Base-by-base conservation (phyloP, 169 alveolate species). In the Plasmodium ovale region DNA sequence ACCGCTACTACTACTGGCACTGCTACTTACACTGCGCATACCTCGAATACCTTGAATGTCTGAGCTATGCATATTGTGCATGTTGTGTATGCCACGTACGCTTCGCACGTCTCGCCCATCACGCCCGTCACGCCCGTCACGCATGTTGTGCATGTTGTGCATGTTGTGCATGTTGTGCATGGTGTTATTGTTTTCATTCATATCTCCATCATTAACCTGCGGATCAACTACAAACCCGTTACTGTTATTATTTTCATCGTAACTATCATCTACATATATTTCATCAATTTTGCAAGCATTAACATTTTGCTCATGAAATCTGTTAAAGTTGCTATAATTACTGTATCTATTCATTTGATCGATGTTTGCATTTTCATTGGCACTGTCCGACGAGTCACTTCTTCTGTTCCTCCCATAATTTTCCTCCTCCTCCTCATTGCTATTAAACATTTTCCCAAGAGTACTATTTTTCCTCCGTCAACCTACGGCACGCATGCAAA, bases 301-400 rank as follows among this genome's bases (percentile, higher is more conserved):
- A 64, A 85, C 69, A 29, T 69, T 85, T 42, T 67, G 87, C 19
- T 85, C 91, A 42, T 85, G 91, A 69, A 44, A 85, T n/a, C 73
- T 16, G 33, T 85, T 85, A 37, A 85, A 85, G 27, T 35, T 85
- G 25, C 39, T 85, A 49, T 85, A 85, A 56, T 67, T 71, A 19
- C 33, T 69, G 35, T 68, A 85, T 6, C 37, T 82, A 37, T 85
- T 85, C 44, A 69, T 37, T 9, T 10, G 33, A 0, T 53, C 72
- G 35, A 42, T 69, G n/a, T 51, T 33, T 19, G 29, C 42, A 23
- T 85, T 62, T 25, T 53, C 87, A 16, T 68, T 58, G 14, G 16
- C 64, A 23, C 91, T 85, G 19, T 64, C 91, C 9, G 91, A 85
- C 3, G 91, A 85, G 10, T 68, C 59, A 19, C 73, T 44, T n/a